These are phyloP conservation scores for Pythium phragmitis DNA, from an alignment of 352 stramenopile species.

Conservation along the genomic window DNA sequence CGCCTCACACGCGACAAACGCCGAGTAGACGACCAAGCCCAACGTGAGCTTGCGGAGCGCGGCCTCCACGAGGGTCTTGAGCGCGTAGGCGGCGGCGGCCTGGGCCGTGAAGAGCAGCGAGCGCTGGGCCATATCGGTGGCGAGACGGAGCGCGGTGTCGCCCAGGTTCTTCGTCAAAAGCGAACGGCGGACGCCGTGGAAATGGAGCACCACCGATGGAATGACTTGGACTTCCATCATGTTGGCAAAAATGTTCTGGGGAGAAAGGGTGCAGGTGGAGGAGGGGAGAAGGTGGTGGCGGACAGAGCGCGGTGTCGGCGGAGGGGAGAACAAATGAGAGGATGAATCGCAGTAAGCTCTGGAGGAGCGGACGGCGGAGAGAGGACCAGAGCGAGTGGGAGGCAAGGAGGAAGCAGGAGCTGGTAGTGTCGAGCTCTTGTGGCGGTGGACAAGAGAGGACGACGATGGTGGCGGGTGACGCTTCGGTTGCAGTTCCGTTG, in stretches of 20 bases:
- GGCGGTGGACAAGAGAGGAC: slow-evolving; percentile 2
- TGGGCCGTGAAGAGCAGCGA: slow-evolving; percentile 32
- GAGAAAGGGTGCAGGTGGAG: slow-evolving; percentile 3
- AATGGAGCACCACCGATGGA: slow-evolving; percentile 58
- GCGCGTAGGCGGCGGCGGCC: slow-evolving; percentile 30
- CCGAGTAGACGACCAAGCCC: neutral
- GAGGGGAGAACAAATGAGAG: slow-evolving; percentile 4
- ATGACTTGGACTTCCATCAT: slow-evolving; percentile 32
- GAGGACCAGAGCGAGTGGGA: neutral
- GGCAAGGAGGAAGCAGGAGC: neutral
- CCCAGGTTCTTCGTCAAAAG: slow-evolving; percentile 26
- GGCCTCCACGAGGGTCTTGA: slow-evolving; percentile 31
- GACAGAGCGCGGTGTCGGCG: neutral
- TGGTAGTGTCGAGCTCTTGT: neutral
- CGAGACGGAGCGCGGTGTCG: slow-evolving; percentile 26
- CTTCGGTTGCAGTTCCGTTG: slow-evolving; percentile 19
- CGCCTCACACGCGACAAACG: slow-evolving; percentile 16
- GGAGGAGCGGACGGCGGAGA: neutral
- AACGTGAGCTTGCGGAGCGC: slow-evolving; percentile 1
- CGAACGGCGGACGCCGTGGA: slow-evolving; percentile 51
- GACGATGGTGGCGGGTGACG: neutral
- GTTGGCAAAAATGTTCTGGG: slow-evolving; percentile 12
- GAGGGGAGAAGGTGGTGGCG: neutral
- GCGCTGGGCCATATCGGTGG: slow-evolving; percentile 27
- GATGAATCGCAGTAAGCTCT: neutral